Evolutionary conservation across 2,329 filamentous ascomycete species (phyloP).

Genomic region (Colletotrichum sojae): DNA sequence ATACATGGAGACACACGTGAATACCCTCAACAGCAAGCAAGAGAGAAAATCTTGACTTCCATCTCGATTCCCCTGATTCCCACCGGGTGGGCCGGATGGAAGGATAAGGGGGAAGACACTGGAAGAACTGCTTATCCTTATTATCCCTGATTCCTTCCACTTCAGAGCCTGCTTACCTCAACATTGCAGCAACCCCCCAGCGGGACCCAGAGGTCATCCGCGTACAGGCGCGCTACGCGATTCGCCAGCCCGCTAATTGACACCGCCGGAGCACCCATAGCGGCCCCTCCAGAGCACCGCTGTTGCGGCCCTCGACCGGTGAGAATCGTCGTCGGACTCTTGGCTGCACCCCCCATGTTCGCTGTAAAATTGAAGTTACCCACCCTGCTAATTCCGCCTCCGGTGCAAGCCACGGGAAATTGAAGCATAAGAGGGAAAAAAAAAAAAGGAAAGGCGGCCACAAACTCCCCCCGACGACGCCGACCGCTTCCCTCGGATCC

Average conservation of each 20-base stretch:
- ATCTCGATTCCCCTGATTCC: conserved; percentile 6
- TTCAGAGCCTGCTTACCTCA: neutral
- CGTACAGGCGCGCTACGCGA: conserved; percentile 8
- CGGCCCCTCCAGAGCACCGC: neutral
- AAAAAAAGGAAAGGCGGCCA: conserved; percentile 15
- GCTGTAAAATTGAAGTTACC: conserved; percentile 23
- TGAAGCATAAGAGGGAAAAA: conserved; percentile 8
- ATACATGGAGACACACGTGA: too few relatives aligned
- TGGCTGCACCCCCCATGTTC: conserved; percentile 17
- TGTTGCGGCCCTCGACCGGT: neutral
- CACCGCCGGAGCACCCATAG: neutral
- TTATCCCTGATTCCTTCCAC: too few relatives aligned
- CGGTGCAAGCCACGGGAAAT: conserved; percentile 37
- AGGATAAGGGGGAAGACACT: neutral
- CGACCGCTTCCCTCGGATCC: conserved; percentile 22
- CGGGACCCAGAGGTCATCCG: conserved; percentile 18
- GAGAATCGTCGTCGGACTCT: neutral
- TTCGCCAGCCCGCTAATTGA: conserved; percentile 10
- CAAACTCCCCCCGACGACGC: conserved; percentile 26
- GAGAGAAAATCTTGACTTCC: neutral
- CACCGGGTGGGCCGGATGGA: conserved; percentile 15
- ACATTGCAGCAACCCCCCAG: too few relatives aligned
- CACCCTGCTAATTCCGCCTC: conserved; percentile 38
- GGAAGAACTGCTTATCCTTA: neutral
- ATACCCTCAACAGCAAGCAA: too few relatives aligned